A percentile compares a stretch with the other conserved stretches of the same genome.
Conservation (phyloP, 768 basidiomycete species). For the Termitomyces sp. region DNA sequence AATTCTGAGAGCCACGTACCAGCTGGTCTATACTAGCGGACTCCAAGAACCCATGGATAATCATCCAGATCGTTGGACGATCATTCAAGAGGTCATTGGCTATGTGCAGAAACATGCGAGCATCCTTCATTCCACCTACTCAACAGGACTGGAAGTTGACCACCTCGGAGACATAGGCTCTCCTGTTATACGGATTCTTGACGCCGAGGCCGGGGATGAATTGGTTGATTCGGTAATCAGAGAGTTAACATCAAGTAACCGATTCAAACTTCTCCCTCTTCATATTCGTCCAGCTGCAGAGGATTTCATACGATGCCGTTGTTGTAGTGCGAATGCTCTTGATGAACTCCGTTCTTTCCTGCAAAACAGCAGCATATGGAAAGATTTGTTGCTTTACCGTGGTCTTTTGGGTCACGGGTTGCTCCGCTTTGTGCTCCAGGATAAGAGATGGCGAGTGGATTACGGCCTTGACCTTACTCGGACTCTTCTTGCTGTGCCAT, state of each 20-base stretch:
- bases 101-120: conserved; percentile 19
- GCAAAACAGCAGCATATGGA: conserved; percentile 21
- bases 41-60: conserved; percentile 31
- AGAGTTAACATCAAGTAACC: conserved; percentile 16
- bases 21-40: conserved; percentile 43
- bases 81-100: conserved; percentile 31
- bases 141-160: conserved; percentile 18
- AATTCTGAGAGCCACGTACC: conserved; percentile 40
- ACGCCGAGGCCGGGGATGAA: conserved; percentile 10
- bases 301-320: conserved; percentile 17
- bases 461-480: conserved; percentile 41
- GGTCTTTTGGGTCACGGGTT: conserved; percentile 40
- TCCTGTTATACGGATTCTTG: conserved; percentile 16
- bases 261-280: conserved; percentile 16
- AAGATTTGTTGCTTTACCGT: conserved; percentile 35
- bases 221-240: conserved; percentile 14
- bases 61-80: conserved; percentile 38
- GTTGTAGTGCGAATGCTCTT: conserved; percentile 1
- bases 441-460: conserved; percentile 45
- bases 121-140: conserved; percentile 11
- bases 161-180: not conserved
- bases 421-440: conserved; percentile 29
- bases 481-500: conserved; percentile 46
- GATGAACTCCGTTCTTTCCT: conserved; percentile 12
- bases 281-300: conserved; percentile 15